Conservation (phyloP, 192 early-diverging fungal species). For the Coemansia sp. region DNA sequence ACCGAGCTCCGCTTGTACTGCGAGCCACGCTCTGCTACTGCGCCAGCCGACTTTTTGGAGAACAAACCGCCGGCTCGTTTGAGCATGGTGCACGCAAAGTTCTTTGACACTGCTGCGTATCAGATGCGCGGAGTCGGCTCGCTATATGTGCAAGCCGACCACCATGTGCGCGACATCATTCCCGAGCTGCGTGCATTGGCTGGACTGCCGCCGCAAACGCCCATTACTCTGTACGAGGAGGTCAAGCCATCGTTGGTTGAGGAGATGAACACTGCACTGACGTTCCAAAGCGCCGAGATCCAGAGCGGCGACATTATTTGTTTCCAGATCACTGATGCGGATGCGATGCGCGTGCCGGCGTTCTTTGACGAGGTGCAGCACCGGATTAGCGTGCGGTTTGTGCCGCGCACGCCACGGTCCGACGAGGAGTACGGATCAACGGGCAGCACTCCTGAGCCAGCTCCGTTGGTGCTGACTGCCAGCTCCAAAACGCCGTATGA, state of each 20-base stretch:
- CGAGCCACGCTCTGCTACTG: conserved; percentile 27
- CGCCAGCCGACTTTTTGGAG: conserved; percentile 20
- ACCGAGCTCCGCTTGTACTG: conserved; percentile 55
- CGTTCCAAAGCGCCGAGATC: conserved; percentile 77
- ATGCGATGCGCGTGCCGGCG: conserved; percentile 51
- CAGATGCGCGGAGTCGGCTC: conserved; percentile 63
- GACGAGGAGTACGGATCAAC: conserved; percentile 11
- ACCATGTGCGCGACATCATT: conserved; percentile 63
- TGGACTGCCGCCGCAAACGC: conserved; percentile 58
- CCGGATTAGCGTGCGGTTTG: conserved; percentile 73
- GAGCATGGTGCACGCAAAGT: conserved; percentile 82
- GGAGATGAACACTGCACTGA: conserved; percentile 59
- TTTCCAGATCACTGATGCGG: conserved; percentile 58
- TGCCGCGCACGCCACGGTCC: conserved; percentile 49
- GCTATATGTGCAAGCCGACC: conserved; percentile 53
- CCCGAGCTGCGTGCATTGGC: conserved; percentile 57
- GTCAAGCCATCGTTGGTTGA: conserved; percentile 94
- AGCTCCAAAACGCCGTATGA: conserved; percentile 38
- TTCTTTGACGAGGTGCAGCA: conserved; percentile 79
- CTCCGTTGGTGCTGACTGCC: conserved; percentile 3
- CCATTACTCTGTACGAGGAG: conserved; percentile 76
- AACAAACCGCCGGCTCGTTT: background rate
- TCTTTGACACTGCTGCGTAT: conserved; percentile 67
- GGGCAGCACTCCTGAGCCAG: conserved; percentile 19
- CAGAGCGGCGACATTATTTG: conserved; percentile 93